Percentiles rank a stretch among this genome's conserved stretches.
Conservation (phyloP, 2,329 filamentous ascomycete genomes). For the Plenodomus biglobosus region DNA sequence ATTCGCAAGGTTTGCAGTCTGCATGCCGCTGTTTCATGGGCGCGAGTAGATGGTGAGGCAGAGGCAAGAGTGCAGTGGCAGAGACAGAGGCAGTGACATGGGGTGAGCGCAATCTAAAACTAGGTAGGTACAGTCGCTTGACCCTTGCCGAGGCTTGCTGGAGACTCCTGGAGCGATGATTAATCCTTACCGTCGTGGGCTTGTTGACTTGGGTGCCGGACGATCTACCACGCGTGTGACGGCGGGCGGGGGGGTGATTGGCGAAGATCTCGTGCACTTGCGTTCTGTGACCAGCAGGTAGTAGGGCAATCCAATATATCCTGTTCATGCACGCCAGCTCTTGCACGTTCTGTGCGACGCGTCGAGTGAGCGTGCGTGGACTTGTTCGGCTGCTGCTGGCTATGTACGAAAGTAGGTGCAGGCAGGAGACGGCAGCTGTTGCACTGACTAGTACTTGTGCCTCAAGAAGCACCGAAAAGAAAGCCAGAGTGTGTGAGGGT, state of each 20-base stretch:
- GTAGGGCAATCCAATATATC: no score
- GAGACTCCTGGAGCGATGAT: no score
- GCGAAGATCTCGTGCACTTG: no score
- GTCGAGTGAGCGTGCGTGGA: neutral
- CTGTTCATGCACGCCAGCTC: no score
- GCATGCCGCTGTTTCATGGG: neutral
- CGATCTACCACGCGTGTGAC: constrained; percentile 8
- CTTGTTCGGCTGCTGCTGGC: no score
- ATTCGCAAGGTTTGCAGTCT: neutral
- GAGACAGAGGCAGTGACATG: neutral
- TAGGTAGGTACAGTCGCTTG: constrained; percentile 4
- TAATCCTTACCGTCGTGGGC: no score
- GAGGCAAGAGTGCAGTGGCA: neutral
- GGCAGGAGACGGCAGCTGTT: no score
- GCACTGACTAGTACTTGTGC: no score
- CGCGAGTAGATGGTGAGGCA: neutral
- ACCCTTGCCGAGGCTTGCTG: constrained; percentile 4
- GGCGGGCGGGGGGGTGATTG: constrained; percentile 1
- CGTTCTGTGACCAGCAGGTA: no score
- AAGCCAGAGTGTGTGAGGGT: constrained; percentile 1
- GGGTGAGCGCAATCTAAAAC: neutral
- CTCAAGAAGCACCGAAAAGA: no score
- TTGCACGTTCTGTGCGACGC: constrained; percentile 5
- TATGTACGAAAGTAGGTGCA: no score
- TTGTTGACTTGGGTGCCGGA: constrained; percentile 2